Percentiles rank a stretch among this genome's conserved stretches.
Conservation (phyloP, 1,284 basidiomycete species). For the Leccinum fallax region DNA sequence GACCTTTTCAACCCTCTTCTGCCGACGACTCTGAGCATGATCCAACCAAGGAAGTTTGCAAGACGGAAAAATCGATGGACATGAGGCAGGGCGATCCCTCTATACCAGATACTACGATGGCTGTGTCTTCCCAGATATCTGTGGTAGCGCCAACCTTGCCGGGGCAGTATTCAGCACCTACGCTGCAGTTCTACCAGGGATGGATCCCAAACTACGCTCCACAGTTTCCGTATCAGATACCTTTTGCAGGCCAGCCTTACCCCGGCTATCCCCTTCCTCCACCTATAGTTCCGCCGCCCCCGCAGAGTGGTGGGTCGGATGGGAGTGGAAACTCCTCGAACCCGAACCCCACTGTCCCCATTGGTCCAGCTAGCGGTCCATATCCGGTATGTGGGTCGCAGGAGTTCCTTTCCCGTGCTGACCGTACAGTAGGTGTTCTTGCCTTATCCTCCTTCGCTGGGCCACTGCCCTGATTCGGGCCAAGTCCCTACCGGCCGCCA, state of each 20-base stretch:
- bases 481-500: slow-evolving; percentile 30
- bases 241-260: slow-evolving; percentile 50
- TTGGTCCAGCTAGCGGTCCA: slow-evolving; percentile 40
- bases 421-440: slow-evolving; percentile 41
- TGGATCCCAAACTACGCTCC: slow-evolving; percentile 59
- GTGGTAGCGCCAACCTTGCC: slow-evolving; percentile 34
- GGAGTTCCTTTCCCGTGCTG: slow-evolving; percentile 4
- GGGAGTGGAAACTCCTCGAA: slow-evolving; percentile 30
- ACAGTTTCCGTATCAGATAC: slow-evolving; percentile 52
- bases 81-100: slow-evolving; percentile 12
- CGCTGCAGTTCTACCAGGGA: slow-evolving; percentile 52
- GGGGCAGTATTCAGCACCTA: slow-evolving; percentile 42
- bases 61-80: slow-evolving; percentile 8
- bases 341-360: slow-evolving; percentile 30
- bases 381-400: slow-evolving; percentile 45
- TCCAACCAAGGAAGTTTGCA: slow-evolving; percentile 8
- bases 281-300: slow-evolving; percentile 28
- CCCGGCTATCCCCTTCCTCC: slow-evolving; percentile 43
- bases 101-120: slow-evolving; percentile 16
- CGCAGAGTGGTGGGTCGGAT: slow-evolving; percentile 43
- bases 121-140: slow-evolving; percentile 21
- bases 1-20: neutral
- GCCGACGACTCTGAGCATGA: slow-evolving; percentile 2
- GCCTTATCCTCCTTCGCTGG: slow-evolving; percentile 45
- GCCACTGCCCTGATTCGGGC: slow-evolving; percentile 25